Evolutionary conservation across 2,329 filamentous ascomycete species (phyloP).

Genomic region (Ceratocystis smalleyi): DNA sequence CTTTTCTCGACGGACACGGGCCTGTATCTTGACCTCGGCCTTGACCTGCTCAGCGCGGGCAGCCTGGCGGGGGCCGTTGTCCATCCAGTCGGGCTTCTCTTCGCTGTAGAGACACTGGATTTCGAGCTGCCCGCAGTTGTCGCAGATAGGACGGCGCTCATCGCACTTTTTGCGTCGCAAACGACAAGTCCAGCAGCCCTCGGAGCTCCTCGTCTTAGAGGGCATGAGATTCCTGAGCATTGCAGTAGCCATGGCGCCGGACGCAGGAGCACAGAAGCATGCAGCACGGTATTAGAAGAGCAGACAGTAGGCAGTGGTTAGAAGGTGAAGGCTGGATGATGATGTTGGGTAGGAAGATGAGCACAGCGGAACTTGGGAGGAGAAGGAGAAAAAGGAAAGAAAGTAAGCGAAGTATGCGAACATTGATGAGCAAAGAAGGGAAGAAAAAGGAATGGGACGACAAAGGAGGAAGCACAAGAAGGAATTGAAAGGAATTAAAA

Average conservation of each 20-base stretch:
- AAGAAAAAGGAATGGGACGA: not conserved
- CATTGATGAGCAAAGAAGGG: not conserved
- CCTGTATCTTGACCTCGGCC: constrained; percentile 40
- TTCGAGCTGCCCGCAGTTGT: constrained; percentile 35
- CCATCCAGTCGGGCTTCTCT: constrained; percentile 43
- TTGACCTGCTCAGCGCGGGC: constrained; percentile 39
- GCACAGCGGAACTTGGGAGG: not conserved
- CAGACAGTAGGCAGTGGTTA: not conserved
- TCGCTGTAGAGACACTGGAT: constrained; percentile 41
- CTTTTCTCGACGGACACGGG: constrained; percentile 34
- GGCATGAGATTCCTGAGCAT: constrained; percentile 15
- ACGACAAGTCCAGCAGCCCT: constrained; percentile 45
- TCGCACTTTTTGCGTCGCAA: constrained; percentile 48
- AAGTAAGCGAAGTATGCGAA: not conserved
- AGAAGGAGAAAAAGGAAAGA: not conserved
- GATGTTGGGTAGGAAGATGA: not conserved
- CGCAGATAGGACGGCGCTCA: constrained; percentile 36
- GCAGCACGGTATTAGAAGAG: not conserved
- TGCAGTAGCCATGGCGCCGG: constrained; percentile 1
- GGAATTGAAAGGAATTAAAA: not conserved
- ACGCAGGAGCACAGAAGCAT: not conserved
- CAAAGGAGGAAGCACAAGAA: not conserved
- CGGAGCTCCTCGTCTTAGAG: constrained; percentile 16
- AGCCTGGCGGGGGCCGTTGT: constrained; percentile 33
- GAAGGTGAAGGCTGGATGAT: not conserved